Conservation (phyloP, 2,329 filamentous ascomycete genomes). For the Claviceps digitariae region DNA sequence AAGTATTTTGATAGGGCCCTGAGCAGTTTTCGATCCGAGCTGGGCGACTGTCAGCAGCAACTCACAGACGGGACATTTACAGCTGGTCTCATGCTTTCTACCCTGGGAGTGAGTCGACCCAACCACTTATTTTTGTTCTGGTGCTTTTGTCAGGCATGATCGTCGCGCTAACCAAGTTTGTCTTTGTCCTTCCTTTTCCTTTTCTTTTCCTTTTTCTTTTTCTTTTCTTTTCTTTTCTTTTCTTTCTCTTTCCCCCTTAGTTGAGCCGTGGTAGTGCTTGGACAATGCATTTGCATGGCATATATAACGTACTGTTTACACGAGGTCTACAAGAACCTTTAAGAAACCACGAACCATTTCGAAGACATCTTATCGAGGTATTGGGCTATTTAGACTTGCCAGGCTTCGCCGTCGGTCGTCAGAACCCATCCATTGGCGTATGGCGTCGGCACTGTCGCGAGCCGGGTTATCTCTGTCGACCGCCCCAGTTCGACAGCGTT, state of each 20-base stretch:
- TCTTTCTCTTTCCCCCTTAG: background rate
- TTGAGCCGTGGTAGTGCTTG: background rate
- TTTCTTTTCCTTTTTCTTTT: background rate
- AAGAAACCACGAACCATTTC: background rate
- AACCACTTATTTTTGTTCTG: too few relatives aligned
- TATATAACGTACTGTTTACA: background rate
- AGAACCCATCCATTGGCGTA: background rate
- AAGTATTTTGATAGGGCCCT: background rate
- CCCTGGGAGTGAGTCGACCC: background rate
- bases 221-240: background rate
- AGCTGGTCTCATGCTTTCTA: constrained; percentile 1
- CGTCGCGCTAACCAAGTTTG: background rate
- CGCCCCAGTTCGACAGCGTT: background rate
- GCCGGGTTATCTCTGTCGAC: constrained; percentile 1
- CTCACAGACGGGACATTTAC: background rate
- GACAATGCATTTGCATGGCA: constrained; percentile 3
- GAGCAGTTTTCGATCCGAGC: background rate
- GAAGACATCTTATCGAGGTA: background rate
- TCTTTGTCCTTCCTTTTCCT: too few relatives aligned
- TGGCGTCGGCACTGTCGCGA: constrained; percentile 2
- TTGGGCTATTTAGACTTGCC: constrained; percentile 1
- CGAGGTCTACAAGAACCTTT: background rate
- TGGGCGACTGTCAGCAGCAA: background rate
- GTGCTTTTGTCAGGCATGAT: background rate
- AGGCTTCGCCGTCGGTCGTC: constrained; percentile 1